Evolutionary conservation across 2,329 filamentous ascomycete species (phyloP), one percentile per base, ranked within the genome.

Genomic region (Botrytis cinerea): DNA sequence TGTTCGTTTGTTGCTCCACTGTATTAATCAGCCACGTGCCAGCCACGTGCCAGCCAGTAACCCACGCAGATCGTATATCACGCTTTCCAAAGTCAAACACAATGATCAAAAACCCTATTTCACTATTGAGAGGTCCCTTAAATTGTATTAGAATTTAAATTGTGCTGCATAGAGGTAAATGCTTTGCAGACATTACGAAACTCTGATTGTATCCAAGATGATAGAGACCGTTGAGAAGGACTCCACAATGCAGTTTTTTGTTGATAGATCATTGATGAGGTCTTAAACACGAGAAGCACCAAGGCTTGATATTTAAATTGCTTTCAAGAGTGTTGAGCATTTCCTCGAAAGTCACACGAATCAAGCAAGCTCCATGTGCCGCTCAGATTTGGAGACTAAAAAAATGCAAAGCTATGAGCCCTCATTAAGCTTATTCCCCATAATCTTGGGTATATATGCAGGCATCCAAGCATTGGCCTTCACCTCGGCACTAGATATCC

Each of bases 201-300:
- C 16, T 18, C 14, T 54, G 14, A 54, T 54, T 28, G 51, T 25
- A 16, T 28, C 14, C 51, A 54, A 7, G 14, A 54, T 54, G 16
- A 0, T 54, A 18, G 51, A 7, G 5, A 54, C 28, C 51, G 2
- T 18, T 12, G n/a, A 28, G 51, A 18, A n/a, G 3, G 0, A 16
- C 1, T 8, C 25, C n/a, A 1, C 20, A 16, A 35, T 2, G 20
- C 8, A 10, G 7, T 2, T 18, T 1, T 16, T 5, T 35, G 2
- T 32, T 5, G 16, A 28, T 10, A 12, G 28, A 28, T 10, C 16
- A 35, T 35, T 9, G 0, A 4, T 5, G 14, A 59, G 16, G 16
- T 59, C 3, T 4, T 57, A 4, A 20, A 20, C 7, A 10, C 4
- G 7, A 35, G 54, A 35, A 59, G 16, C 28, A 16, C 16, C 1